These are phyloP conservation scores for Phialemonium atrogriseum DNA, from an alignment of 2,329 filamentous ascomycete genomes.

Conservation along the genomic window DNA sequence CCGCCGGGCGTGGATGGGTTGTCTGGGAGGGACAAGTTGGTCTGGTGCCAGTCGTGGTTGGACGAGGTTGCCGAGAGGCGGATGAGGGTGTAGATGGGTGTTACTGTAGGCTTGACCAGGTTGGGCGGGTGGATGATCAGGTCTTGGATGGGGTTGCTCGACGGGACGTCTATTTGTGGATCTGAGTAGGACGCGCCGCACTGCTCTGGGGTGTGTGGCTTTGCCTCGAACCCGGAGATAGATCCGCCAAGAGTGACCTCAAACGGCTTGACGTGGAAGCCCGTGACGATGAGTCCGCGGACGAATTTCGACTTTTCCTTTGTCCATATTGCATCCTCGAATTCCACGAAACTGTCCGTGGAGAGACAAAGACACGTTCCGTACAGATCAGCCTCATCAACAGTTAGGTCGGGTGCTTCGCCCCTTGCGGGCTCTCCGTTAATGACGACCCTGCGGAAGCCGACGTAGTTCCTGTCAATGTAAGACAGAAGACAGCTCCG, in stretches of 20 bases:
- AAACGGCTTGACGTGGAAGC: conserved; percentile 40
- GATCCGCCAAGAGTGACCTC: no score
- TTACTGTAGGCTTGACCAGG: conserved; percentile 17
- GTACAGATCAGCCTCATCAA: conserved; percentile 32
- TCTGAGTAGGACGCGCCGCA: conserved; percentile 37
- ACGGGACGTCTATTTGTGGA: conserved; percentile 8
- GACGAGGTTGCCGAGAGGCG: conserved; percentile 43
- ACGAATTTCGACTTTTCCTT: conserved; percentile 29
- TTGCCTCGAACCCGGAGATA: conserved; percentile 19
- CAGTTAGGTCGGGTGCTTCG: conserved; percentile 25
- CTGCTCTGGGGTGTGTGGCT: conserved; percentile 29
- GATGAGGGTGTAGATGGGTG: conserved; percentile 42
- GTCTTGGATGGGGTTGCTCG: conserved; percentile 39
- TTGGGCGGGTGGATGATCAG: conserved; percentile 37
- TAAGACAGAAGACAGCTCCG: conserved; percentile 40
- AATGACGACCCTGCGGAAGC: conserved; percentile 43
- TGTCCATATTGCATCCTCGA: conserved; percentile 41
- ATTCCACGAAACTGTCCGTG: conserved; percentile 45
- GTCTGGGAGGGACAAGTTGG: conserved; percentile 28
- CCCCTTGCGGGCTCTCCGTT: conserved; percentile 24
- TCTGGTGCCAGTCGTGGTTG: conserved; percentile 46
- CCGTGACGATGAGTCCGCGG: conserved; percentile 47
- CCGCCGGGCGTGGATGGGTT: conserved; percentile 13
- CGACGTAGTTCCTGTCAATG: conserved; percentile 41
- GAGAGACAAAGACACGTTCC: conserved; percentile 43